phyloP scores from a whole-genome alignment of 768 basidiomycete species.

The Grammothele lineata region DNA sequence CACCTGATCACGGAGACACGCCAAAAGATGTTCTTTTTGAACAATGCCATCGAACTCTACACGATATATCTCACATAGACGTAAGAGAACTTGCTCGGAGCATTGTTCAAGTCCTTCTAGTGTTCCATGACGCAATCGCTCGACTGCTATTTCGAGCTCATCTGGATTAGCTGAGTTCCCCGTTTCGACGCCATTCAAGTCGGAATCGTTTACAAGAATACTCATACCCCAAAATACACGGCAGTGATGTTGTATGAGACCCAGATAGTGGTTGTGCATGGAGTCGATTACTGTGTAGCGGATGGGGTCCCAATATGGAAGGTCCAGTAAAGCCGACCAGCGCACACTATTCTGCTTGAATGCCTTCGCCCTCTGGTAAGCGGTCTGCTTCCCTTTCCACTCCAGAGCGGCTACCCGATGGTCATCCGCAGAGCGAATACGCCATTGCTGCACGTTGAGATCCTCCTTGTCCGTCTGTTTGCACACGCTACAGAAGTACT shows the following conservation, averaged over 20 bases:
- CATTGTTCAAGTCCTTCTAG: too few species aligned
- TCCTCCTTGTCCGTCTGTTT: constrained; percentile 23
- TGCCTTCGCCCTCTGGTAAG: constrained; percentile 3
- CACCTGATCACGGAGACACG: too few species aligned
- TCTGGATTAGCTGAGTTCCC: too few species aligned
- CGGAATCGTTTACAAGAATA: too few species aligned
- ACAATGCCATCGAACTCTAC: too few species aligned
- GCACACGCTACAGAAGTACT: constrained; percentile 29
- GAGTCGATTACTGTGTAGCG: constrained; percentile 31
- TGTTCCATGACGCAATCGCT: too few species aligned
- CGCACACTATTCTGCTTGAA: constrained; percentile 20
- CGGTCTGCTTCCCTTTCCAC: constrained; percentile 16
- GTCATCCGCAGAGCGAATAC: constrained; percentile 4
- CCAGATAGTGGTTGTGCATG: constrained; percentile 39
- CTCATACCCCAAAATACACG: constrained; percentile 4
- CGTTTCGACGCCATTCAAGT: too few species aligned
- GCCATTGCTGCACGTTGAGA: constrained; percentile 27
- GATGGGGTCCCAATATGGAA: constrained; percentile 38
- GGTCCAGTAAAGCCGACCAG: constrained; percentile 26
- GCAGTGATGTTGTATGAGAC: constrained; percentile 11
- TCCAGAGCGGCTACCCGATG: constrained; percentile 16
- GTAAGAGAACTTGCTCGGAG: too few species aligned
- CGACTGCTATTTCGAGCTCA: too few species aligned
- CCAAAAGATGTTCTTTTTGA: too few species aligned
- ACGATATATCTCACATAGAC: too few species aligned